Evolutionary conservation across 2,329 filamentous ascomycete genomes (phyloP).

Genomic region (Calonectria pteridis): DNA sequence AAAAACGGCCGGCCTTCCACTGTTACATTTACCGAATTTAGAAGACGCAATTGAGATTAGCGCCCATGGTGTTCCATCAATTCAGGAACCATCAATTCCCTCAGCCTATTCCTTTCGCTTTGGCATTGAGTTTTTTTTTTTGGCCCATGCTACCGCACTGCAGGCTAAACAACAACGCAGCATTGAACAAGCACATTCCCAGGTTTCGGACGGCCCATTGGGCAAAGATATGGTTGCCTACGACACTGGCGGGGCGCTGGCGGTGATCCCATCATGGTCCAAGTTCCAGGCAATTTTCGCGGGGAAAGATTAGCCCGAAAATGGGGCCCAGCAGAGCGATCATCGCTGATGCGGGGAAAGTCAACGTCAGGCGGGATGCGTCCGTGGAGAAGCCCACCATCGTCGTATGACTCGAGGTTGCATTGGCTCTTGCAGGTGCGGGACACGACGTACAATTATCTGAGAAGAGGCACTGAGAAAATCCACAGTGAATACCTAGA

Average conservation of each 20-base stretch:
- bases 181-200: background rate
- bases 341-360: background rate
- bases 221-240: background rate
- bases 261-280: background rate
- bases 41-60: background rate
- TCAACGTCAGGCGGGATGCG: background rate
- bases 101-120: background rate
- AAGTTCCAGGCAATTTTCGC: background rate
- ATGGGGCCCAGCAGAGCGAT: background rate
- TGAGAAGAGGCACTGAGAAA: background rate
- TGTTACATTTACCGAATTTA: background rate
- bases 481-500: background rate
- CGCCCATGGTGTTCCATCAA: background rate
- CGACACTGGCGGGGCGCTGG: background rate
- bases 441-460: background rate
- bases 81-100: background rate
- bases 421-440: background rate
- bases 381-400: background rate
- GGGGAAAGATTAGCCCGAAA: slow-evolving; percentile 8
- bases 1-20: background rate
- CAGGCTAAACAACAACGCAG: background rate
- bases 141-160: background rate
- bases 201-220: background rate
- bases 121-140: background rate
- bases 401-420: slow-evolving; percentile 12